Conservation (phyloP, 2,329 filamentous ascomycete species). For the Stachybotrys echinatus region DNA sequence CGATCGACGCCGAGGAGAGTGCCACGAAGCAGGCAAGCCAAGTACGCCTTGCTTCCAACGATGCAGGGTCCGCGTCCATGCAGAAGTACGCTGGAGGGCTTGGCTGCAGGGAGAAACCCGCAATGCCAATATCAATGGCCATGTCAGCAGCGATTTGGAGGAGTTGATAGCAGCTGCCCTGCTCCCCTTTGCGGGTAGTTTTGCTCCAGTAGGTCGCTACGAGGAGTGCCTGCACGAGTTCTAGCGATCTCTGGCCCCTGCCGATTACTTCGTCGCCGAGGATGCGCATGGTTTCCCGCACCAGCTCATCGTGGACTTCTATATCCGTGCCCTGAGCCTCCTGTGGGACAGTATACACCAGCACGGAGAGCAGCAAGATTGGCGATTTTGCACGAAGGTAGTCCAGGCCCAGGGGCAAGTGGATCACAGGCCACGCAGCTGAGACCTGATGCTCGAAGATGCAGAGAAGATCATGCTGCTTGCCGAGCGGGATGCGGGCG, state of each 20-base stretch:
- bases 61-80: background rate
- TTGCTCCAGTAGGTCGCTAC: conserved; percentile 1
- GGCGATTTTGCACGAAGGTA: background rate
- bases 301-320: conserved; percentile 1
- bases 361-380: background rate
- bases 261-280: background rate
- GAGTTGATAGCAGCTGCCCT: background rate
- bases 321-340: background rate
- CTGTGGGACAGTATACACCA: background rate
- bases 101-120: background rate
- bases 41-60: conserved; percentile 1
- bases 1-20: background rate
- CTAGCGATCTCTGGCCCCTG: background rate
- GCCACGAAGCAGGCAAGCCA: conserved; percentile 3
- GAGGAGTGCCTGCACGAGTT: conserved; percentile 2
- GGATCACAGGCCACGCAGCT: conserved; percentile 1
- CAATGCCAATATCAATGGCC: conserved; percentile 2
- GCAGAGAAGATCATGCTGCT: background rate
- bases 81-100: conserved; percentile 1
- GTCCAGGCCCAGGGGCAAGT: background rate
- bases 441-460: background rate
- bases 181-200: background rate
- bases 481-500: background rate
- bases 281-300: conserved; percentile 1
- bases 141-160: background rate